Evolutionary conservation across 306 rosid genomes (phyloP).

Genomic region (Cucurbita pepo): DNA sequence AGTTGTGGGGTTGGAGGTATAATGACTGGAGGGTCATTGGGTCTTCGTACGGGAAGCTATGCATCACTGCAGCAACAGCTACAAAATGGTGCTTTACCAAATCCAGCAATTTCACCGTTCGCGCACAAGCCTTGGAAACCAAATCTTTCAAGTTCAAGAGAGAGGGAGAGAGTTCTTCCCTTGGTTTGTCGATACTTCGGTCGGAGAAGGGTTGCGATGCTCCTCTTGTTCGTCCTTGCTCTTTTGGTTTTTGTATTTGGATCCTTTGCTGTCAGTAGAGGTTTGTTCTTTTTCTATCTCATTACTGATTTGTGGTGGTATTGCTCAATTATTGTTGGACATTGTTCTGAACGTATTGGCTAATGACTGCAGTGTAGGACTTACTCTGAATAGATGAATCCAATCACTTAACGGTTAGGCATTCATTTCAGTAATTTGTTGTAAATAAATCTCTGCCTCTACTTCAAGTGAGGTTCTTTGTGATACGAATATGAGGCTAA

Average conservation of each 20-base stretch:
- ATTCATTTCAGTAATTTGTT: not conserved
- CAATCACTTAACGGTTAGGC: not conserved
- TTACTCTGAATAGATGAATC: not conserved
- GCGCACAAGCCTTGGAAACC: conserved; percentile 61
- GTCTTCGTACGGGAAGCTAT: conserved; percentile 64
- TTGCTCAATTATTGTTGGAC: not conserved
- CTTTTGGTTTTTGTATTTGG: conserved; percentile 54
- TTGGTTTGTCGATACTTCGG: conserved; percentile 44
- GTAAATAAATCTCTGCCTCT: not conserved
- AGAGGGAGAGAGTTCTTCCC: conserved; percentile 59
- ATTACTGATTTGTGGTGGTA: not conserved
- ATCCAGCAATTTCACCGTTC: conserved; percentile 17
- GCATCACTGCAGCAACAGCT: conserved; percentile 49
- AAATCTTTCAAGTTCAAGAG: conserved; percentile 44
- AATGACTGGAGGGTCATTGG: conserved; percentile 90
- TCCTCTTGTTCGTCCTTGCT: conserved; percentile 53
- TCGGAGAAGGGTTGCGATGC: conserved; percentile 65
- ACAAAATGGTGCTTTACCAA: conserved; percentile 38
- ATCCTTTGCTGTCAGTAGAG: conserved; percentile 50
- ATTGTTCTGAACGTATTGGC: not conserved
- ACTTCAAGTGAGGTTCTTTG: not conserved
- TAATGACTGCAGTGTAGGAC: not conserved
- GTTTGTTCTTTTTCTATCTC: conserved; percentile 20
- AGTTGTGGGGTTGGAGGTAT: conserved; percentile 29
- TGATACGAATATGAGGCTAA: not conserved